Evolutionary conservation across 257 asterid species (phyloP).

Genomic region (Plectranthus barbatus): DNA sequence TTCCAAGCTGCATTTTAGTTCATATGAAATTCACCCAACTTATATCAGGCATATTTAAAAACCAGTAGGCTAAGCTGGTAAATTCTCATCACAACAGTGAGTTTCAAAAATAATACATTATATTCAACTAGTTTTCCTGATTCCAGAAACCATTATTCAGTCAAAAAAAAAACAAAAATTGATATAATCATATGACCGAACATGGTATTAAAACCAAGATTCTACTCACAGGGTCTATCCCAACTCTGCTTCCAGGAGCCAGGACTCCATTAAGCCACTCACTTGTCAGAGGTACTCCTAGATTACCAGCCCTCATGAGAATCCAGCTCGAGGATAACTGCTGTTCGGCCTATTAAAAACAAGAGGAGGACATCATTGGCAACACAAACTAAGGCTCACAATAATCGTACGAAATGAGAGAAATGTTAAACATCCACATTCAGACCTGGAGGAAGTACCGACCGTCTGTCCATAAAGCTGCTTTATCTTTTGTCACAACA

Average conservation of each 20-base stretch:
- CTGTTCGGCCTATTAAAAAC: constrained; percentile 70
- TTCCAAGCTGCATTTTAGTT: neutral
- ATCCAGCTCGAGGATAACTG: constrained; percentile 79
- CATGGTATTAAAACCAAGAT: constrained; percentile 10
- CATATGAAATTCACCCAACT: neutral
- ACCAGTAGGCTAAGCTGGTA: neutral
- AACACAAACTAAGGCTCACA: constrained; percentile 6
- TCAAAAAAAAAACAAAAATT: neutral
- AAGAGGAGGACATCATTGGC: constrained; percentile 3
- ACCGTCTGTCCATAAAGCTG: constrained; percentile 98
- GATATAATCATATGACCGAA: constrained; percentile 2
- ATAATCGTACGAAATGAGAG: neutral
- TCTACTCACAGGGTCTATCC: constrained; percentile 94
- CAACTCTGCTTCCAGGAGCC: constrained; percentile 84
- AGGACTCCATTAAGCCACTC: constrained; percentile 85
- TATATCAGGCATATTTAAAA: neutral
- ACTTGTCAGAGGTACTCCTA: constrained; percentile 74
- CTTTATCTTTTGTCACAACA: constrained; percentile 87
- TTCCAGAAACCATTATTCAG: neutral
- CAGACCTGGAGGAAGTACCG: constrained; percentile 91
- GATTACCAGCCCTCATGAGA: constrained; percentile 87
- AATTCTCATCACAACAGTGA: neutral
- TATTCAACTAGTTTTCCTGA: neutral
- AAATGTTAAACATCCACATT: neutral
- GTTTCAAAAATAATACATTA: neutral